phyloP scores from a whole-genome alignment of 75 land plant genomes.

The Cunninghamia lanceolata region DNA sequence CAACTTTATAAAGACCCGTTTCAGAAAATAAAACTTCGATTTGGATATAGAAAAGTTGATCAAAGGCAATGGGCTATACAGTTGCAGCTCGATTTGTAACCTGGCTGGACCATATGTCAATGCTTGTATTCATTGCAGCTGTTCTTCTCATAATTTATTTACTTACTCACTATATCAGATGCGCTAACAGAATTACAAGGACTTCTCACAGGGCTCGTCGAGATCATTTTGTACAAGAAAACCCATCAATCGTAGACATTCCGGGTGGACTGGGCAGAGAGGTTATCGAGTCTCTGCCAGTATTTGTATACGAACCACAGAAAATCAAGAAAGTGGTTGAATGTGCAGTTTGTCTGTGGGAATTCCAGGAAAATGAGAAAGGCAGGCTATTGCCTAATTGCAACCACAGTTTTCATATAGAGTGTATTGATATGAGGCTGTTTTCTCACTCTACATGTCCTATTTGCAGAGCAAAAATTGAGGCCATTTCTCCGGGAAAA shows the following conservation, averaged over 20 bases:
- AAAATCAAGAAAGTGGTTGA: neutral
- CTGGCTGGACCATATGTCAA: neutral
- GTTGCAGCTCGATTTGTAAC: neutral
- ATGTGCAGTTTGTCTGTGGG: conserved; percentile 16
- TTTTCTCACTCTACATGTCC: conserved; percentile 45
- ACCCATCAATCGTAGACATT: neutral
- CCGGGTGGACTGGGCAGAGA: neutral
- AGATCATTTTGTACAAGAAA: neutral
- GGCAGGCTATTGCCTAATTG: conserved; percentile 28
- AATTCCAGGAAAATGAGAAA: conserved; percentile 29
- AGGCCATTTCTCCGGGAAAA: neutral
- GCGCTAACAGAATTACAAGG: neutral
- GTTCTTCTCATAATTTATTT: too few species aligned
- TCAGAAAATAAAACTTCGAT: too few species aligned
- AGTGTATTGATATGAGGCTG: conserved; percentile 57
- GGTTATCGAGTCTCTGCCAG: neutral
- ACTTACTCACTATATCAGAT: neutral
- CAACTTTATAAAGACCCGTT: too few species aligned
- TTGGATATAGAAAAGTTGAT: too few species aligned
- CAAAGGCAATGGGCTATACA: too few species aligned
- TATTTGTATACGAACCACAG: neutral
- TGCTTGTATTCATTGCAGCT: neutral
- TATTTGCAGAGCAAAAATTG: conserved; percentile 23
- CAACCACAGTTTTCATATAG: conserved; percentile 35
- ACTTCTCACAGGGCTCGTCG: neutral